Evolutionary conservation across 1,284 basidiomycete genomes (phyloP).

Genomic region (Malassezia dermatis): DNA sequence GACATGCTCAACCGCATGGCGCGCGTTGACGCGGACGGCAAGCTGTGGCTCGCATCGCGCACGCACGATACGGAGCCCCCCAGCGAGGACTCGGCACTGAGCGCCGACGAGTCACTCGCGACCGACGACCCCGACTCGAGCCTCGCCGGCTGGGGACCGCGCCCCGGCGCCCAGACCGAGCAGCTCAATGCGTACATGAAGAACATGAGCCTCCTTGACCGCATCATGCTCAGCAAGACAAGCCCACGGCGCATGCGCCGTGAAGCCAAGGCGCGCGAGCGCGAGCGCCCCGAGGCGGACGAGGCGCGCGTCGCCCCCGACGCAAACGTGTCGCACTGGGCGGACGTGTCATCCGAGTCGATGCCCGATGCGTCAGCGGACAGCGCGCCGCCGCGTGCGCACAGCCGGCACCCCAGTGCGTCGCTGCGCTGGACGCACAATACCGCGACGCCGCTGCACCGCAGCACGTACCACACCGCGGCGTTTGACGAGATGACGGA

Average conservation of each 20-base stretch:
- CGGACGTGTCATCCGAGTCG: conserved; percentile 10
- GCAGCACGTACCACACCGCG: conserved; percentile 1
- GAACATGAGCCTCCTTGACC: conserved; percentile 37
- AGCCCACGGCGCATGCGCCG: conserved; percentile 36
- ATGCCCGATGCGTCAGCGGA: not conserved
- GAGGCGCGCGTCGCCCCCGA: not conserved
- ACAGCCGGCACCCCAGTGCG: not conserved
- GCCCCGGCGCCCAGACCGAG: conserved; percentile 20
- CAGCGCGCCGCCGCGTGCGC: not conserved
- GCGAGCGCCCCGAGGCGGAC: conserved; percentile 5
- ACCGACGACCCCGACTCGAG: conserved; percentile 10
- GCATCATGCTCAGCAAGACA: conserved; percentile 37
- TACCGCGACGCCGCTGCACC: not conserved
- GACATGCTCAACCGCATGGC: conserved; percentile 26
- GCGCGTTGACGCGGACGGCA: conserved; percentile 29
- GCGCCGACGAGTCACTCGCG: conserved; percentile 24
- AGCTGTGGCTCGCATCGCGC: conserved; percentile 19
- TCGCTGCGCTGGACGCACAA: conserved; percentile 1
- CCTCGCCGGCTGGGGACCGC: conserved; percentile 14
- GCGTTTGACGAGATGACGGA: not conserved
- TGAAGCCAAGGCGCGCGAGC: conserved; percentile 32
- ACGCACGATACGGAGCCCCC: not conserved
- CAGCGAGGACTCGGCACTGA: conserved; percentile 13
- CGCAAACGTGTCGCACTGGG: conserved; percentile 7
- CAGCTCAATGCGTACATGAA: conserved; percentile 30